Conservation (phyloP, 164 flowering plant species). For the Dillenia turbinata region DNA sequence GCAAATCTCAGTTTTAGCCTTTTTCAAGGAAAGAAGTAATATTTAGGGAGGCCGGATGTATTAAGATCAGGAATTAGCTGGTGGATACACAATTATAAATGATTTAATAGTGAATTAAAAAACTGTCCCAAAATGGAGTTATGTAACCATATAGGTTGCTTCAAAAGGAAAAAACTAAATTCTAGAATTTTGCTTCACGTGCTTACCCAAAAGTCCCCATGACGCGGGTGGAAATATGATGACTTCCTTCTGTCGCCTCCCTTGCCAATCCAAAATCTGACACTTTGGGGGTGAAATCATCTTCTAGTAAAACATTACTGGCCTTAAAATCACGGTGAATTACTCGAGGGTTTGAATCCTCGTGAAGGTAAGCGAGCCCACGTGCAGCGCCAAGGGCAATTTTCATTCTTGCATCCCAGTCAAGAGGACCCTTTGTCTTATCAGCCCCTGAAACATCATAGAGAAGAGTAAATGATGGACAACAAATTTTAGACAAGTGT, state of each 20-base stretch:
- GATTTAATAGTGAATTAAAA: too few relatives aligned
- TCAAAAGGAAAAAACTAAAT: too few relatives aligned
- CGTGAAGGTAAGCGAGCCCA: slow-evolving; percentile 97
- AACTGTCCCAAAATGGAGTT: too few relatives aligned
- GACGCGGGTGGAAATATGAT: slow-evolving; percentile 72
- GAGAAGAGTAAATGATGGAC: neutral
- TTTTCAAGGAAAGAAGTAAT: neutral
- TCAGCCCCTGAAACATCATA: slow-evolving; percentile 56
- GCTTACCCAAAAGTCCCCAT: slow-evolving; percentile 88
- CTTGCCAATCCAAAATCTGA: slow-evolving; percentile 98
- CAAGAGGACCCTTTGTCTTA: slow-evolving; percentile 60
- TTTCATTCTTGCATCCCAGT: slow-evolving; percentile 93
- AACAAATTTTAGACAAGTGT: too few relatives aligned
- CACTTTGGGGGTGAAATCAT: slow-evolving; percentile 93
- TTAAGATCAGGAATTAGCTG: too few relatives aligned
- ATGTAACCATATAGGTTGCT: too few relatives aligned
- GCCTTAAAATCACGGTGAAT: slow-evolving; percentile 98
- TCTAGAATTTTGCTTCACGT: too few relatives aligned
- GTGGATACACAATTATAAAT: too few relatives aligned
- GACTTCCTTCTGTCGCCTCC: slow-evolving; percentile 78
- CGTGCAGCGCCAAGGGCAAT: slow-evolving; percentile 98
- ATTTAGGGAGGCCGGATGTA: too few relatives aligned
- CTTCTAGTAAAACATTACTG: slow-evolving; percentile 81
- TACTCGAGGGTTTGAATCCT: slow-evolving; percentile 97
- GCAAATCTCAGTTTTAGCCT: slow-evolving; percentile 16